phyloP scores from a whole-genome alignment of 2,329 filamentous ascomycete genomes.

The Penicillium sp. region DNA sequence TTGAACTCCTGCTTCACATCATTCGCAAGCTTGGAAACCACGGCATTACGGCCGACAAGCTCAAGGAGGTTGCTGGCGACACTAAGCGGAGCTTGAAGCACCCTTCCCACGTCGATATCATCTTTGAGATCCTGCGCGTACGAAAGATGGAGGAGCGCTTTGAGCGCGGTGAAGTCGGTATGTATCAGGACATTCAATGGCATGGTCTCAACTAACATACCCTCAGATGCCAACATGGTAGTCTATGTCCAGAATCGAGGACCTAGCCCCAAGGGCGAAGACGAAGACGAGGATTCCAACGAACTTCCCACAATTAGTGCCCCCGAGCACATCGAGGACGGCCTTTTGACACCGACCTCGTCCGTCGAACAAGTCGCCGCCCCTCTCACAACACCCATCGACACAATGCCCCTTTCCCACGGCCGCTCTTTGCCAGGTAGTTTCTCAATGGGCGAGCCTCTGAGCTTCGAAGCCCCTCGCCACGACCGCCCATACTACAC shows the following conservation, averaged over 20 bases:
- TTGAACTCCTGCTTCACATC: slow-evolving; percentile 42
- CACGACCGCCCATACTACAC: slow-evolving; percentile 30
- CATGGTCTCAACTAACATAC: background rate
- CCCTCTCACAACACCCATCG: slow-evolving; percentile 26
- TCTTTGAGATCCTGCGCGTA: slow-evolving; percentile 43
- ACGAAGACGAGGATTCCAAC: slow-evolving; percentile 32
- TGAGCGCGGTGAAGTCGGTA: slow-evolving; percentile 43
- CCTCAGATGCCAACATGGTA: slow-evolving; percentile 33
- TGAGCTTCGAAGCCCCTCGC: slow-evolving; percentile 28
- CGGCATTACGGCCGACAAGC: slow-evolving; percentile 38
- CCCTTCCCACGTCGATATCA: slow-evolving; percentile 34
- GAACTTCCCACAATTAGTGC: slow-evolving; percentile 23
- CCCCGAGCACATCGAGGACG: slow-evolving; percentile 29
- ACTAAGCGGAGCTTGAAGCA: slow-evolving; percentile 39
- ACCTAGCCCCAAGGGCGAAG: slow-evolving; percentile 29
- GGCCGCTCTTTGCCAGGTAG: slow-evolving; percentile 23
- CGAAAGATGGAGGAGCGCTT: slow-evolving; percentile 42
- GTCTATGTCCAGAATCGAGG: slow-evolving; percentile 41
- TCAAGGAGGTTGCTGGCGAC: slow-evolving; percentile 42
- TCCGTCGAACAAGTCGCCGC: slow-evolving; percentile 24
- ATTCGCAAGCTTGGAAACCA: slow-evolving; percentile 37
- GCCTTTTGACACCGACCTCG: slow-evolving; percentile 25
- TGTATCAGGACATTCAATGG: slow-evolving; percentile 5
- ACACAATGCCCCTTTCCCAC: slow-evolving; percentile 20
- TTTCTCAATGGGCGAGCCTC: slow-evolving; percentile 31